These are phyloP conservation scores for Jamesozyma jinghongensis DNA, from an alignment of 805 yeast species.

Conservation along the genomic window DNA sequence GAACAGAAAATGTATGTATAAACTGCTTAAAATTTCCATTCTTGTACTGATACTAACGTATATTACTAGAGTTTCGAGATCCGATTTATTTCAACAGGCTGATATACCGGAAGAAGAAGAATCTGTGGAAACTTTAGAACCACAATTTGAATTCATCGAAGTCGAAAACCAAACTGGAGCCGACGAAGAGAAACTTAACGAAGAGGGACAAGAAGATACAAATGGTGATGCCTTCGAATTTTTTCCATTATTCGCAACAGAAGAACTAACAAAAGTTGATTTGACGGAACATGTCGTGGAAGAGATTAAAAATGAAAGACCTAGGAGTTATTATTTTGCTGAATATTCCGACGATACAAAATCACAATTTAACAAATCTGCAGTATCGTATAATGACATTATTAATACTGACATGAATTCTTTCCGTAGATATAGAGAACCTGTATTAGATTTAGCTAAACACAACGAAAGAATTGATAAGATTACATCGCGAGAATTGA, in stretches of 20 bases:
- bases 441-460: constrained; percentile 10
- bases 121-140: not conserved
- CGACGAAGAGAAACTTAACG: not conserved
- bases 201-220: constrained; percentile 3
- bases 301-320: constrained; percentile 16
- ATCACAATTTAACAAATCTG: constrained; percentile 11
- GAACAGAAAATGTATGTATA: constrained; percentile 2
- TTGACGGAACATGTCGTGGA: constrained; percentile 18
- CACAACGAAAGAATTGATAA: constrained; percentile 15
- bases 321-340: constrained; percentile 19
- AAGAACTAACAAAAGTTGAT: constrained; percentile 21
- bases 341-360: constrained; percentile 9
- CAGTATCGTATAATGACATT: constrained; percentile 15
- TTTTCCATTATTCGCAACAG: constrained; percentile 25
- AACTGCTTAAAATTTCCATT: too few species aligned
- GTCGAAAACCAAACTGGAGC: not conserved
- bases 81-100: constrained; percentile 2
- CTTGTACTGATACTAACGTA: not conserved
- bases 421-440: constrained; percentile 11
- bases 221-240: constrained; percentile 22
- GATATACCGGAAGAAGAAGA: not conserved
- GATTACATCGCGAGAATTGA: constrained; percentile 7
- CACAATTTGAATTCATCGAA: constrained; percentile 3
- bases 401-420: constrained; percentile 2
- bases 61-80: constrained; percentile 3